Conservation (phyloP, 2,329 filamentous ascomycete species). For the Didymella segeticola region DNA sequence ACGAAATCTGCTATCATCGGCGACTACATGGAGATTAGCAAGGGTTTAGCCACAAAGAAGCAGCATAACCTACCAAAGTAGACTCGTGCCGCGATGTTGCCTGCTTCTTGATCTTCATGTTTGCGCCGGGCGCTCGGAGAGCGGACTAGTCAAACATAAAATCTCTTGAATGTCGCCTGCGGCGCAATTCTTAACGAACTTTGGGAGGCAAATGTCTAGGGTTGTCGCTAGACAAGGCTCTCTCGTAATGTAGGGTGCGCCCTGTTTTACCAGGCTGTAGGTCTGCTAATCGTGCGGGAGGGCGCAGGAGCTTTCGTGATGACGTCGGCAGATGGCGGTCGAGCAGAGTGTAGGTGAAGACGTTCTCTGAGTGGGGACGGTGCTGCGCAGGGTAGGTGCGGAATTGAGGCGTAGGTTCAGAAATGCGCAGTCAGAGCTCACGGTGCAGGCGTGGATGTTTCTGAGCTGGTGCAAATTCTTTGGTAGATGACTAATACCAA, state of each 20-base stretch:
- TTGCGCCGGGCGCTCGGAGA: conserved; percentile 47
- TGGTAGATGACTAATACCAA: conserved; percentile 20
- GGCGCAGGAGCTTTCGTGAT: background rate
- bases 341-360: background rate
- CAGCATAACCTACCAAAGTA: conserved; percentile 53
- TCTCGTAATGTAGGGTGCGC: background rate
- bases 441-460: conserved; percentile 48
- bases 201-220: conserved; percentile 1
- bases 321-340: background rate
- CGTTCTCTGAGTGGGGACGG: conserved; percentile 10
- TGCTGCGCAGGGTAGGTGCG: conserved; percentile 12
- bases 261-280: background rate
- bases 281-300: background rate
- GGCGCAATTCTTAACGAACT: background rate
- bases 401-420: conserved; percentile 3
- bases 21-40: conserved; percentile 65
- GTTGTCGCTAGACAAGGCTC: conserved; percentile 1
- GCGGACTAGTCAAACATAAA: conserved; percentile 46
- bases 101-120: conserved; percentile 64
- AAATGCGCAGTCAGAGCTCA: conserved; percentile 21
- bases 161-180: conserved; percentile 16
- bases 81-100: conserved; percentile 61
- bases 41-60: background rate
- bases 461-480: conserved; percentile 19
- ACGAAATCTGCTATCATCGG: conserved; percentile 86